These are phyloP conservation scores for Pezicula carpinea DNA, from an alignment of 2,329 filamentous ascomycete genomes.

Conservation along the genomic window DNA sequence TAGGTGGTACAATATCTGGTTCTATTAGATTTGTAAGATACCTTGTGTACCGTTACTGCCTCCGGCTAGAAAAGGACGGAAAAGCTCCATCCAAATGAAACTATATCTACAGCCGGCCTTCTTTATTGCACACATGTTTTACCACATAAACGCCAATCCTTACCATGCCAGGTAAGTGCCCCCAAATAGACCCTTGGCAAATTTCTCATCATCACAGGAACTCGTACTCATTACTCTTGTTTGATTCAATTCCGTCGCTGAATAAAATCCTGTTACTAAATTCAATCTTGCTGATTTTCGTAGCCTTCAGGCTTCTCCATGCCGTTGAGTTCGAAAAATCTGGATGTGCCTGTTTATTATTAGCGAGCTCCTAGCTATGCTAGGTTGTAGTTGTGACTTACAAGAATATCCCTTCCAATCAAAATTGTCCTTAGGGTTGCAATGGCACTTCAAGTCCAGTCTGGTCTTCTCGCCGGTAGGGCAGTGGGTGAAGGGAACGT, in stretches of 20 bases:
- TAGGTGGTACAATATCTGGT: not conserved
- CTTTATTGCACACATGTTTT: conserved; percentile 1
- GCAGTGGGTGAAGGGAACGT: conserved; percentile 97
- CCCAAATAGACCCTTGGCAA: not conserved
- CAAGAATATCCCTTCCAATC: conserved; percentile 99
- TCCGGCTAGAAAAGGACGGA: not conserved
- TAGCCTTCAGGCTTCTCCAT: conserved; percentile 81
- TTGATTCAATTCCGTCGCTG: not conserved
- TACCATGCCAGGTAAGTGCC: conserved; percentile 16
- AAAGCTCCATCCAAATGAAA: conserved; percentile 4
- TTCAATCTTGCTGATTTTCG: conserved; percentile 62
- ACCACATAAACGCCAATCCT: conserved; percentile 2
- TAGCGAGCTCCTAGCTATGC: conserved; percentile 9
- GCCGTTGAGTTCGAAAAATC: conserved; percentile 79
- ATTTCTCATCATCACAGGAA: not conserved
- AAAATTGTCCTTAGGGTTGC: conserved; percentile 95
- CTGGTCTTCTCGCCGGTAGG: conserved; percentile 84
- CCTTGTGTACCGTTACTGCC: not conserved
- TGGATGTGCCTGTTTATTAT: conserved; percentile 63
- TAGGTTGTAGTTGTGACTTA: conserved; percentile 45
- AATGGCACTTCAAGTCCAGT: conserved; percentile 84
- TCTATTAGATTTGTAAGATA: not conserved
- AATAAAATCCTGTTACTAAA: conserved; percentile 4
- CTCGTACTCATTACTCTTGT: too few species aligned
- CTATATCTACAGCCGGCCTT: conserved; percentile 5